Base-by-base conservation (phyloP, 2,329 filamentous ascomycete species). In the Colletotrichum sp. region DNA sequence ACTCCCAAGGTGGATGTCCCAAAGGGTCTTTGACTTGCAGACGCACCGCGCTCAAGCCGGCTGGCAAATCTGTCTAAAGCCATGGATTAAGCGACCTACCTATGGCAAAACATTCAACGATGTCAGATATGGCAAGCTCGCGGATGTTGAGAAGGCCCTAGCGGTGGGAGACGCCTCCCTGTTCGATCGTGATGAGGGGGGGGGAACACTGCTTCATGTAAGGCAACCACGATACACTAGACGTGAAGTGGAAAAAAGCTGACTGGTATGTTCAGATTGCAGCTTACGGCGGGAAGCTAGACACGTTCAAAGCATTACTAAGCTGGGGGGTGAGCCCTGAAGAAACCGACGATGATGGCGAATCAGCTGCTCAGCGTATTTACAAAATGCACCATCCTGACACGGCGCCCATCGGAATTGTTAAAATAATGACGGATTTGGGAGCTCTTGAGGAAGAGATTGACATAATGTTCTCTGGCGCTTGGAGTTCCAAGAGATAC, bases 21-120 rank as follows among this genome's bases (percentile, higher is more conserved):
- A 60, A 8, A 69, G 9, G 3, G 26, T 66, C 8, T 71, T 71
- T 52, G 71, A 76, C 6, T 16, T 76, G 3, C 66, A 75, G 21
- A 24, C 52, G 0, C 18, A 62, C 5, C 59, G 36, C 15, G 60
- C 62, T 1, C 9, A 15, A 5, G n/a, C 52, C 1, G 75, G 75
- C 0, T 76, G 71, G 65, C 59, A 74, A 8, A 6, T 39, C 4
- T 67, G 13, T 16, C 62, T 76, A 3, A 30, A 36, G 57, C 24
- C 39, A 3, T 76, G 67, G 65, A 63, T 32, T 13, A n/a, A 28
- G 3, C 36, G 66, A 4, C 24, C n/a, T 1, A 36, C 0, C 16
- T 44, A n/a, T 44, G 9, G 16, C 18, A 44, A 44, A 44, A n/a
- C 5, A 10, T n/a, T 44, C 39, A n/a, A 18, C 16, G 16, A n/a